These are phyloP conservation scores for Pestalotiopsis sp. DNA, from an alignment of 2,329 filamentous ascomycete genomes.

Conservation along the genomic window DNA sequence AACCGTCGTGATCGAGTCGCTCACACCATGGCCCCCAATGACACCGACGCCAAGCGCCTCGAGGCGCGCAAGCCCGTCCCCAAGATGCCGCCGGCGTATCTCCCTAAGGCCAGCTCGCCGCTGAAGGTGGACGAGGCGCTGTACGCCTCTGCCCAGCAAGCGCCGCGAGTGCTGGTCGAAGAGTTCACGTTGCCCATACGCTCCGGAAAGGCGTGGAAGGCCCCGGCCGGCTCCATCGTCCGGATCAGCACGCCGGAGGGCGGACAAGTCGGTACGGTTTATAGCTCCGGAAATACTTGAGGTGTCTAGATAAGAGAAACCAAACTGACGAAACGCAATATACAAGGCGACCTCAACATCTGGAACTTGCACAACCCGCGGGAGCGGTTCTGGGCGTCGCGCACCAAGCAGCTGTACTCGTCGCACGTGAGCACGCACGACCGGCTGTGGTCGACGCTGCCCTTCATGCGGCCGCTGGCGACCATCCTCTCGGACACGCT, in stretches of 20 bases:
- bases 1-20: background rate
- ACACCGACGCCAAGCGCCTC: conserved; percentile 34
- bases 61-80: conserved; percentile 46
- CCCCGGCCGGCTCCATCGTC: conserved; percentile 68
- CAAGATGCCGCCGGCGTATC: conserved; percentile 52
- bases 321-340: too few relatives aligned
- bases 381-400: conserved; percentile 80
- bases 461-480: conserved; percentile 74
- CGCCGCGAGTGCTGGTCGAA: conserved; percentile 42
- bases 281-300: too few relatives aligned
- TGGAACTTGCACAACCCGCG: conserved; percentile 78
- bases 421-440: conserved; percentile 74
- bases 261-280: conserved; percentile 66
- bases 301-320: too few relatives aligned
- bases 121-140: conserved; percentile 44
- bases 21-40: background rate
- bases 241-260: conserved; percentile 76
- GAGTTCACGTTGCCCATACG: conserved; percentile 72
- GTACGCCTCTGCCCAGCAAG: conserved; percentile 65
- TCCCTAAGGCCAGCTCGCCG: conserved; percentile 44
- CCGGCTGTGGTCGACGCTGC: conserved; percentile 76
- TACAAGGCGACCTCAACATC: conserved; percentile 76
- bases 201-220: conserved; percentile 73
- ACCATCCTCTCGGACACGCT: conserved; percentile 74
- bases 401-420: conserved; percentile 78